A percentile compares a stretch with the other conserved stretches of the same genome.
These are phyloP conservation scores for Globisporangium sylvaticum DNA, from an alignment of 352 stramenopile species.

Conservation along the genomic window DNA sequence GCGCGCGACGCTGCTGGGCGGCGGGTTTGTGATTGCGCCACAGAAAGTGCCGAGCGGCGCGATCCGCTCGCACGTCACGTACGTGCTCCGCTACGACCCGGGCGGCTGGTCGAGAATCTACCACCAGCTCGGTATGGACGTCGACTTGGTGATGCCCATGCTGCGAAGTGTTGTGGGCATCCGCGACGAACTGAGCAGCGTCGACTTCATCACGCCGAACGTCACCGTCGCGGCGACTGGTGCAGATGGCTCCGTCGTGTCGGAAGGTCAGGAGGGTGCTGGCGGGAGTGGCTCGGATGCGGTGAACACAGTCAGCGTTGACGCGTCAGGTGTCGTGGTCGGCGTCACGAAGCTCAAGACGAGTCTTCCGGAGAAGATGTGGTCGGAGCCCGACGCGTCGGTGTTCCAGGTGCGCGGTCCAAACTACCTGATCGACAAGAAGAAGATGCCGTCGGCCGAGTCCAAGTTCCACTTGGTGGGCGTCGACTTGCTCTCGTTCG, in stretches of 20 bases:
- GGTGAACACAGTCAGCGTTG: slow-evolving; percentile 40
- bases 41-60: slow-evolving; percentile 73
- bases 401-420: slow-evolving; percentile 79
- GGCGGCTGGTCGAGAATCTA: slow-evolving; percentile 81
- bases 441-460: slow-evolving; percentile 74
- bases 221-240: slow-evolving; percentile 47
- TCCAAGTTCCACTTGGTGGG: slow-evolving; percentile 79
- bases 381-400: slow-evolving; percentile 75
- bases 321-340: slow-evolving; percentile 55
- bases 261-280: slow-evolving; percentile 1
- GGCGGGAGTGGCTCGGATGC: slow-evolving; percentile 9
- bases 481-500: slow-evolving; percentile 80
- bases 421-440: slow-evolving; percentile 89
- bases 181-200: slow-evolving; percentile 78
- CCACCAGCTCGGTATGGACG: slow-evolving; percentile 87
- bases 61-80: slow-evolving; percentile 79
- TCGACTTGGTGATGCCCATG: slow-evolving; percentile 84
- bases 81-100: slow-evolving; percentile 80
- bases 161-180: slow-evolving; percentile 81
- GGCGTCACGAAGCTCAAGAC: slow-evolving; percentile 70
- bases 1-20: slow-evolving; percentile 70
- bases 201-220: slow-evolving; percentile 84
- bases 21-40: slow-evolving; percentile 82
- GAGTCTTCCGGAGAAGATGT: slow-evolving; percentile 78
- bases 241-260: background rate